Base-by-base conservation (phyloP, 805 yeast genomes). In the Candida insectalens region DNA sequence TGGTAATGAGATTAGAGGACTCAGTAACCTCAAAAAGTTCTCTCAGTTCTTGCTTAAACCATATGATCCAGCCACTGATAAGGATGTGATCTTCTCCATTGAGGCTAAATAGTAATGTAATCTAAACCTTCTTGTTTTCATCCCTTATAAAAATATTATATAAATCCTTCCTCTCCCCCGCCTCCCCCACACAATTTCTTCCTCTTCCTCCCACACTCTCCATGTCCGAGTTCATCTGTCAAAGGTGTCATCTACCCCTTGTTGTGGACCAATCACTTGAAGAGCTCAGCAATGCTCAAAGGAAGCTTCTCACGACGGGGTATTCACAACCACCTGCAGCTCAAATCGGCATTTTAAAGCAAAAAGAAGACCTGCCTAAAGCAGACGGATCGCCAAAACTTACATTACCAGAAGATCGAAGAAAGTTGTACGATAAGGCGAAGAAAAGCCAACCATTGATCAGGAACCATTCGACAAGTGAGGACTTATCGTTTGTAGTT, bases 1-100 rank as follows among this genome's bases (percentile, higher is more conserved):
- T 45, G 95, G 96, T 30, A 75, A 82, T 44, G 99, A 92, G 63
- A 92, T 92, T 36, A 77, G 99, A 60, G 99, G 99, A 22, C 67
- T 83, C 42, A 82, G 80, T 36, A 84, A 87, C 52, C 69, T 92
- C 58, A 78, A 74, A 55, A 73, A 77, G 55, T 92, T 92, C 52
- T 83, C 95, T 21, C 71, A 75, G 50, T 85, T 80, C 63, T 71
- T 89, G 49, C 60, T 85, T 33, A 69, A 76, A 27, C 92, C 92
- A 20, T 84, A 82, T 49, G 73, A 79, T 50, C 85, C 89, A 13
- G 67, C 67, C 46, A 57, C 52, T n/a, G 77, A 80, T 50, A 65
- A 68, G 32, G 60, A 57, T 30, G 44, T 72, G 23, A 71, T 73
- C 29, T 71, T 71, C 40, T 72, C 72, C 25, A 59, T 73, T 47